These are phyloP conservation scores for Boletellus ananiceps DNA, from an alignment of 768 basidiomycete species.

Conservation along the genomic window DNA sequence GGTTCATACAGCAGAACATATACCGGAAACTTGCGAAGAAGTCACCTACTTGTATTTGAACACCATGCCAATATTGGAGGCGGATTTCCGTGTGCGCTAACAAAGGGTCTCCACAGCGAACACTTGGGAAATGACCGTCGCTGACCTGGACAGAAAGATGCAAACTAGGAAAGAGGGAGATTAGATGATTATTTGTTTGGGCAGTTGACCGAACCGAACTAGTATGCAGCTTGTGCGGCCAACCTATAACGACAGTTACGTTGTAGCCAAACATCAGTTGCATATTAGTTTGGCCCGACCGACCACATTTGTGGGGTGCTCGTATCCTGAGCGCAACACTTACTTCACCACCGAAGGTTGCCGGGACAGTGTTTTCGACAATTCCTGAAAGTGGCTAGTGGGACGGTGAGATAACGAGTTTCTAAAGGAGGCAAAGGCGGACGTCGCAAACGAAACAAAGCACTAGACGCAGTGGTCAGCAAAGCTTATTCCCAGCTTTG, in stretches of 20 bases:
- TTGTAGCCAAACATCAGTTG: no score
- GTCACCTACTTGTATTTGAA: slow-evolving; percentile 71
- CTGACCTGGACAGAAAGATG: slow-evolving; percentile 77
- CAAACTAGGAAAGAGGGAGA: slow-evolving; percentile 42
- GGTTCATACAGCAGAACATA: not conserved
- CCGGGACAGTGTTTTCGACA: slow-evolving; percentile 68
- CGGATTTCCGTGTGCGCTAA: slow-evolving; percentile 52
- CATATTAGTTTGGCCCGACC: no score
- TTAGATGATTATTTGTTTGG: not conserved
- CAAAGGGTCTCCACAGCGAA: not conserved
- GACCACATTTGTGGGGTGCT: not conserved
- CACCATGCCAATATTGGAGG: slow-evolving; percentile 58
- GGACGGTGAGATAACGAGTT: slow-evolving; percentile 1
- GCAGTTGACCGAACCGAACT: no score
- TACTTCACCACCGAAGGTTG: slow-evolving; percentile 82
- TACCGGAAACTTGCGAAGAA: not conserved
- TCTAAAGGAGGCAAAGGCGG: slow-evolving; percentile 14
- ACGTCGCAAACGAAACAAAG: slow-evolving; percentile 92
- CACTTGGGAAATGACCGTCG: not conserved
- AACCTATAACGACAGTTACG: no score
- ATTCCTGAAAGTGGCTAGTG: slow-evolving; percentile 72
- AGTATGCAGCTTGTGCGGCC: no score
- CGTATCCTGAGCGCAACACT: slow-evolving; percentile 19
- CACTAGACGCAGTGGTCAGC: slow-evolving; percentile 40
- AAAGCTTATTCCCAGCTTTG: not conserved